Evolutionary conservation across 1,284 basidiomycete genomes (phyloP).

Genomic region (Pseudozyma sp.): DNA sequence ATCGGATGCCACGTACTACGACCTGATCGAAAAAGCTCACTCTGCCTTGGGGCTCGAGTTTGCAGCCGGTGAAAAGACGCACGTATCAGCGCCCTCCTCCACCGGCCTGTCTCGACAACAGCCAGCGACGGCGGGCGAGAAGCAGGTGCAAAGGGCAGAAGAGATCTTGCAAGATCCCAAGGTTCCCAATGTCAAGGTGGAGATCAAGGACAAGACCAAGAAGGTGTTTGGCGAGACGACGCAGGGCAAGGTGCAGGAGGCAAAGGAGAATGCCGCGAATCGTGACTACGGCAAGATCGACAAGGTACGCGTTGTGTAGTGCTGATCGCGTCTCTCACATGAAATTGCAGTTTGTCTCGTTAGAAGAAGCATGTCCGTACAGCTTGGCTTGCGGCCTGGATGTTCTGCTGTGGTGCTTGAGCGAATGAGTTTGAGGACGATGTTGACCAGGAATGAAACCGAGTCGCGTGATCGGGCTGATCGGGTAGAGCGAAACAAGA

Average conservation of each 20-base stretch:
- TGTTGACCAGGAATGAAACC: neutral
- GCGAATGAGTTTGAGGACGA: neutral
- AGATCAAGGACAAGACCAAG: constrained; percentile 34
- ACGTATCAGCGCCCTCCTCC: constrained; percentile 9
- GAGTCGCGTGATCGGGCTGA: constrained; percentile 1
- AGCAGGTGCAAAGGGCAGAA: constrained; percentile 22
- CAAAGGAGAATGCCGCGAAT: constrained; percentile 36
- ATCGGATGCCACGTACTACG: constrained; percentile 48
- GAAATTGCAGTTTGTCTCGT: no score
- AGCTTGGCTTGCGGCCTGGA: no score
- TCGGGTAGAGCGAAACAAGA: constrained; percentile 1
- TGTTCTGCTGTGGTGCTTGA: constrained; percentile 1
- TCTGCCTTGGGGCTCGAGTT: constrained; percentile 47
- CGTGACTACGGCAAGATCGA: constrained; percentile 43
- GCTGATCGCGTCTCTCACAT: neutral
- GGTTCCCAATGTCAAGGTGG: constrained; percentile 29
- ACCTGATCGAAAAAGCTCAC: constrained; percentile 50
- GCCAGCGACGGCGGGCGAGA: constrained; percentile 29
- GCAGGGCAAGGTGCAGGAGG: constrained; percentile 27
- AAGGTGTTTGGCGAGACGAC: constrained; percentile 39
- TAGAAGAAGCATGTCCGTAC: no score
- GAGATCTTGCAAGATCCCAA: constrained; percentile 30
- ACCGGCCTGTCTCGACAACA: constrained; percentile 1
- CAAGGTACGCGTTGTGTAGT: constrained; percentile 38
- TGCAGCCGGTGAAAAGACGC: constrained; percentile 33